Evolutionary conservation across 129 eudicot species (phyloP), one percentile per base, ranked within the genome.

Genomic region (Lactuca saligna): DNA sequence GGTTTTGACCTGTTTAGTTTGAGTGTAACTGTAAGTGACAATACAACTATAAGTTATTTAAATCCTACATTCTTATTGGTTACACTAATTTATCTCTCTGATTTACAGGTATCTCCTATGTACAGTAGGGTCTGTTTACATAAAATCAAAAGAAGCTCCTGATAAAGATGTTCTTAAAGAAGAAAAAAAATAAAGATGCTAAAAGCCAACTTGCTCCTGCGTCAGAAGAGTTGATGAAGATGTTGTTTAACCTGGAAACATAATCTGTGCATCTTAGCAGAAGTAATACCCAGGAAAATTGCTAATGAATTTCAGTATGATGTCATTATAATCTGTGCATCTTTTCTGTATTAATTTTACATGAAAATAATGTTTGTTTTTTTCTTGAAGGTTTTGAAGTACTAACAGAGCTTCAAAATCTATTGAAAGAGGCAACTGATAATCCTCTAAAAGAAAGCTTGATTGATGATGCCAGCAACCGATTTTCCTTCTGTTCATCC

Each of bases 121-220:
- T 76, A 88, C 96, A 15, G 91, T 89, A 46, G 96, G 96, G 66
- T 89, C 96, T 57, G 96, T 89, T 57, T 89, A 89, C 81, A 89
- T 89, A 41, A 84, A 86, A 67, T 77, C 90, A 20, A 89, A 86
- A 83, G 88, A 86, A 83, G 96, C 89, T 82, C 92, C 90, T 31
- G 87, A 88, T 34, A 89, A 86, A 76, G 94, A 89, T 73, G 85
- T 93, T 13, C 87, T 93, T 51, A 93, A 87, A 77, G 98, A 93
- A n/a, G n/a, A n/a, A n/a, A n/a, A n/a, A n/a, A n/a, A n/a, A n/a
- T n/a, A n/a, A n/a, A n/a, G n/a, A n/a, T n/a, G n/a, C n/a, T n/a
- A n/a, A n/a, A n/a, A n/a, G n/a, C n/a, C 20, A 20, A 20, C 20
- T 20, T 20, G 20, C 20, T 20, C 1, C 20, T 20, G 1, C 20